phyloP scores from a whole-genome alignment of 805 yeast genomes.

The Pichia cephalocereana region DNA sequence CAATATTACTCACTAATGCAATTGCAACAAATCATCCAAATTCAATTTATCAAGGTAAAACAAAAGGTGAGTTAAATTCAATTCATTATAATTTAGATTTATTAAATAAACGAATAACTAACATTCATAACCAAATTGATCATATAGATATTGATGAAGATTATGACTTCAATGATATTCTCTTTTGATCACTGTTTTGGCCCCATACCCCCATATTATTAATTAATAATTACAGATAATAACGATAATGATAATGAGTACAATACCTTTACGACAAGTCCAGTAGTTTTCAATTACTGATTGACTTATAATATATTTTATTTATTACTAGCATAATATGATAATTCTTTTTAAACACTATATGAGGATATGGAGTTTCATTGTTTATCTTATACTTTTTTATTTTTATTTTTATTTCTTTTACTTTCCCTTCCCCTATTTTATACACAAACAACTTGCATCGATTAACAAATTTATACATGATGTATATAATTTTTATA shows the following conservation, averaged over 20 bases:
- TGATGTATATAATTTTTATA: too few relatives aligned
- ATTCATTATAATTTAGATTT: slow-evolving; percentile 3
- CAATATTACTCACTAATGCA: slow-evolving; percentile 10
- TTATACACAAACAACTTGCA: too few relatives aligned
- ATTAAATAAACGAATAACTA: slow-evolving; percentile 11
- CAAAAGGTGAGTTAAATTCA: slow-evolving; percentile 11
- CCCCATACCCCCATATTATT: not conserved
- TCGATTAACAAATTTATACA: too few relatives aligned
- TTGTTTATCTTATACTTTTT: not conserved
- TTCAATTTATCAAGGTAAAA: slow-evolving; percentile 4
- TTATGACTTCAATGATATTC: slow-evolving; percentile 8
- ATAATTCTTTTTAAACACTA: not conserved
- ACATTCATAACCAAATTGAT: slow-evolving; percentile 10
- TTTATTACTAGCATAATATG: not conserved
- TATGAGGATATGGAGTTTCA: slow-evolving; percentile 2
- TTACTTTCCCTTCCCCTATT: too few relatives aligned
- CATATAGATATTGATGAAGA: slow-evolving; percentile 10
- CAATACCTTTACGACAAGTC: not conserved
- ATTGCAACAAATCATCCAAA: slow-evolving; percentile 4
- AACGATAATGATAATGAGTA: not conserved
- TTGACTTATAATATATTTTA: not conserved
- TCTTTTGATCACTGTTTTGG: slow-evolving; percentile 2
- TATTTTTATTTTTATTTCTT: too few relatives aligned
- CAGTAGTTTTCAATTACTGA: slow-evolving; percentile 1
- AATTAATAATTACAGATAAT: not conserved